A percentile compares a stretch with the other conserved stretches of the same genome.
phyloP scores from a whole-genome alignment of 306 rosid genomes.

The Quillaja saponaria region DNA sequence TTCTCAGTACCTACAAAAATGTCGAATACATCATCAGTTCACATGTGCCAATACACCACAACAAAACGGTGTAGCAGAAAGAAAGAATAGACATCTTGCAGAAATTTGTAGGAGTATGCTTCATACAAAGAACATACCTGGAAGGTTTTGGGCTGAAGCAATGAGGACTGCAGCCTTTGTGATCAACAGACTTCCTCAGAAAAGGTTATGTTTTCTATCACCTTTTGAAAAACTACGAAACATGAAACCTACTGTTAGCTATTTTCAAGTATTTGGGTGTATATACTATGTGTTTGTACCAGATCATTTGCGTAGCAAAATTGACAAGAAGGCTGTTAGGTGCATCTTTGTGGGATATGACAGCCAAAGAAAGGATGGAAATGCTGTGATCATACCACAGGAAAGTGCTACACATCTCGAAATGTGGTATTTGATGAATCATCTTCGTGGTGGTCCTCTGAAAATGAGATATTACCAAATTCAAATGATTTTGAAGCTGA shows the following conservation, averaged over 20 bases:
- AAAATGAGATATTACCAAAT: constrained; percentile 6
- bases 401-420: not conserved
- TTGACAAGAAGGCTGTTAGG: not conserved
- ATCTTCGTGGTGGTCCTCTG: constrained; percentile 10
- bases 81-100: not conserved
- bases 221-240: not conserved
- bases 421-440: constrained; percentile 14
- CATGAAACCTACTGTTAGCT: not conserved
- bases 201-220: not conserved
- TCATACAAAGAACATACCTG: constrained; percentile 11
- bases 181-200: not conserved
- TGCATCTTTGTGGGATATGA: not conserved
- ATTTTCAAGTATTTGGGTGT: not conserved
- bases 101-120: constrained; percentile 13
- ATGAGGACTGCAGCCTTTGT: constrained; percentile 9
- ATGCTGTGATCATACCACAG: not conserved
- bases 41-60: not conserved
- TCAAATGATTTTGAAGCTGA: not conserved
- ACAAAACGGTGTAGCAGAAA: not conserved
- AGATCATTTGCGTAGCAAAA: not conserved
- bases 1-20: not conserved
- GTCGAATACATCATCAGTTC: not conserved
- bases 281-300: not conserved
- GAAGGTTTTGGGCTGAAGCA: constrained; percentile 18
- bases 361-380: not conserved